Conservation (phyloP, 345 rosid species). For the Gossypium longicalyx region DNA sequence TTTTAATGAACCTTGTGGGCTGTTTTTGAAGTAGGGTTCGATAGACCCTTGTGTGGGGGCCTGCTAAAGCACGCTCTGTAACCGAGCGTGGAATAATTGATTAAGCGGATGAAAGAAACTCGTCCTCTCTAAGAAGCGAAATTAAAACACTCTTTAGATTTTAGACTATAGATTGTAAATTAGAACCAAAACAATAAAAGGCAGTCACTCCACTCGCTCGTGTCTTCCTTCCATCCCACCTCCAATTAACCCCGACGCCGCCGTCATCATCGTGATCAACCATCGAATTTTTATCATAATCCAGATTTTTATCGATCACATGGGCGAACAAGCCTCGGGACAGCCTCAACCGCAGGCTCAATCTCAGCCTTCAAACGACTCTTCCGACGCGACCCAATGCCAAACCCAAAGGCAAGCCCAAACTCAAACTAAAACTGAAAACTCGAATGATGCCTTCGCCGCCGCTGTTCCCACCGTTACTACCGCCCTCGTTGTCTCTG, state of each 20-base stretch:
- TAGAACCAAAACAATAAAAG: too few relatives aligned
- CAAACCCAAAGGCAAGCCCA: constrained; percentile 24
- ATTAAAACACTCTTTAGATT: neutral
- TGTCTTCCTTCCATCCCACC: constrained; percentile 13
- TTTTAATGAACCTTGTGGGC: too few relatives aligned
- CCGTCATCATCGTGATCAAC: neutral
- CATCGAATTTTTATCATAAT: neutral
- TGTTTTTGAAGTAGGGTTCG: too few relatives aligned
- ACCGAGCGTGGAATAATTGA: neutral
- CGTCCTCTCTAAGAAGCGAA: neutral
- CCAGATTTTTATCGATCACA: constrained; percentile 23
- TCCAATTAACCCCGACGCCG: constrained; percentile 11
- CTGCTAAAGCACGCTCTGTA: neutral
- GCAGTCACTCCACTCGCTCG: neutral
- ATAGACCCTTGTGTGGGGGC: neutral
- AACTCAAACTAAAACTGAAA: constrained; percentile 21
- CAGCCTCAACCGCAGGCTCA: constrained; percentile 32
- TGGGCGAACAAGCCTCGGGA: constrained; percentile 63
- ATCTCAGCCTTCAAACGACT: constrained; percentile 18
- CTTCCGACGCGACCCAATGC: constrained; percentile 24
- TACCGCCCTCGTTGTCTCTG: constrained; percentile 24
- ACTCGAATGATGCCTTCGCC: neutral
- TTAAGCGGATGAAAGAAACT: neutral
- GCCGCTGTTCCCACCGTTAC: constrained; percentile 23
- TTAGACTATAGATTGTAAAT: too few relatives aligned